Conservation (phyloP, 345 rosid genomes). For the Rhizophora apiculata region DNA sequence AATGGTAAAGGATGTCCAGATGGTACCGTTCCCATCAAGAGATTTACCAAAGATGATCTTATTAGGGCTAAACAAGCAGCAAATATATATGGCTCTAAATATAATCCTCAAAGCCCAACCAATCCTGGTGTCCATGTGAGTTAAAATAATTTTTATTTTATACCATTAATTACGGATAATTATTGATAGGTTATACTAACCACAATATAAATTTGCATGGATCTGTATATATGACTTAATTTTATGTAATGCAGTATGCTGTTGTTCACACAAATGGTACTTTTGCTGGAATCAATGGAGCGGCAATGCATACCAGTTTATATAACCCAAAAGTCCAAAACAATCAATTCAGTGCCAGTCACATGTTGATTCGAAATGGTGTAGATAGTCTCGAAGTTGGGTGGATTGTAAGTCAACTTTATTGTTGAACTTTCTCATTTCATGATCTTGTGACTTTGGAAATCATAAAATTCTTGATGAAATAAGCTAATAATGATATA, state of each 20-base stretch:
- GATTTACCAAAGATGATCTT: conserved; percentile 36
- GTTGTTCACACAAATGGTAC: background rate
- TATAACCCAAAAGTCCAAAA: conserved; percentile 1
- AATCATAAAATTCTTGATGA: background rate
- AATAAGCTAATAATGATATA: too few relatives aligned
- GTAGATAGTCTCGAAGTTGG: conserved; percentile 4
- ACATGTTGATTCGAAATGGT: conserved; percentile 4
- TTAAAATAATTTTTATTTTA: too few relatives aligned
- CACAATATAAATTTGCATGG: too few relatives aligned
- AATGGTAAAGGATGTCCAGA: conserved; percentile 5
- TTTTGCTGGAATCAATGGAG: conserved; percentile 8
- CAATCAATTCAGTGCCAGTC: conserved; percentile 6
- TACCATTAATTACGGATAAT: too few relatives aligned
- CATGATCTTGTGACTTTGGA: background rate
- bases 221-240: too few relatives aligned
- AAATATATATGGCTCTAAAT: too few relatives aligned
- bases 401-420: conserved; percentile 14
- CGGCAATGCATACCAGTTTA: background rate
- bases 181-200: too few relatives aligned
- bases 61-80: conserved; percentile 11
- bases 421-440: background rate
- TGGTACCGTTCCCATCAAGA: conserved; percentile 38
- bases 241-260: too few relatives aligned
- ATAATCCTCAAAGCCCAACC: too few relatives aligned
- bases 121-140: too few relatives aligned